Percentiles rank a stretch among this genome's conserved stretches.
Conservation (phyloP, 208 protist genomes). For the Porcisia deanei region DNA sequence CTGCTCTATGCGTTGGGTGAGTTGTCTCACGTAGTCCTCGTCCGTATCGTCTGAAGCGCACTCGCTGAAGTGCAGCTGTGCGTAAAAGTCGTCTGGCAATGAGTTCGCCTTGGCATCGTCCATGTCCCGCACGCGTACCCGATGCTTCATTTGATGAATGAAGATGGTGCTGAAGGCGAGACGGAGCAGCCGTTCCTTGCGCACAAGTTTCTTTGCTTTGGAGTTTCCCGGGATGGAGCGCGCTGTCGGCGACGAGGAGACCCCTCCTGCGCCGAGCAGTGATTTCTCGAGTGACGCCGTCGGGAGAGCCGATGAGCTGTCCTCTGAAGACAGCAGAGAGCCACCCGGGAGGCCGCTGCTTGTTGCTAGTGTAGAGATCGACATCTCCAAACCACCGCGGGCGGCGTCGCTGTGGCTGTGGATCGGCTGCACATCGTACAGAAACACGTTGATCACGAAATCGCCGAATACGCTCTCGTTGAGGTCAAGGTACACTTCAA, state of each 20-base stretch:
- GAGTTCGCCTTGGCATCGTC: constrained; percentile 58
- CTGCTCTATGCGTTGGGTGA: constrained; percentile 66
- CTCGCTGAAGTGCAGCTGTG: constrained; percentile 60
- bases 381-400: neutral
- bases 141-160: constrained; percentile 55
- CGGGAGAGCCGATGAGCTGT: neutral
- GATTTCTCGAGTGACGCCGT: constrained; percentile 1
- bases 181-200: constrained; percentile 54
- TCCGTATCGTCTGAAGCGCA: constrained; percentile 33
- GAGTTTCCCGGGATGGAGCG: constrained; percentile 16
- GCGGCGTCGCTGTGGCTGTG: neutral
- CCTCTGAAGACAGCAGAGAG: neutral
- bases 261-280: neutral
- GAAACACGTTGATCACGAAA: constrained; percentile 61
- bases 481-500: constrained; percentile 52
- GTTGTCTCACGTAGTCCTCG: constrained; percentile 47
- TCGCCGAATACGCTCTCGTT: constrained; percentile 71
- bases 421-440: constrained; percentile 38
- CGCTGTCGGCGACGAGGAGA: constrained; percentile 7
- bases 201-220: constrained; percentile 20
- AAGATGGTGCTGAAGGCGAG: constrained; percentile 86
- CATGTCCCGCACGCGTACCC: constrained; percentile 66
- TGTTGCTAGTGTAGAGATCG: neutral
- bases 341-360: constrained; percentile 2
- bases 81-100: constrained; percentile 69